These are phyloP conservation scores for Phytophthora pistaciae DNA, from an alignment of 352 stramenopile species.

Conservation along the genomic window DNA sequence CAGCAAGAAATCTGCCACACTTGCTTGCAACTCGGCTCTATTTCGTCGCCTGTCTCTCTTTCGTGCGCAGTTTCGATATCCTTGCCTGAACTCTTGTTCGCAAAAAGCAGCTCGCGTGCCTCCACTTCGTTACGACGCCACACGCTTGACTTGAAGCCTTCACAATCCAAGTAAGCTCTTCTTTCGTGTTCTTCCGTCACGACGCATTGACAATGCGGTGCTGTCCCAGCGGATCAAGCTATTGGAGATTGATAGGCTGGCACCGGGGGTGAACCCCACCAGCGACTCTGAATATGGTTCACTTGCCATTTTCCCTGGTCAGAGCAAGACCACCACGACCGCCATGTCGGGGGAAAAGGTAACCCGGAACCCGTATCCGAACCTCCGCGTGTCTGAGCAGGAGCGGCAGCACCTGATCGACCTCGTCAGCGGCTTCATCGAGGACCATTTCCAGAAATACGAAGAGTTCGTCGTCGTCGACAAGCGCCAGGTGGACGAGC, in stretches of 20 bases:
- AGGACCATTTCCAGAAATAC: conserved; percentile 2
- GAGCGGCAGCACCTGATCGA: conserved; percentile 5
- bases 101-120: conserved; percentile 1
- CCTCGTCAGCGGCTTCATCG: neutral
- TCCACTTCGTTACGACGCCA: neutral
- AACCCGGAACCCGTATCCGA: neutral
- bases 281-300: neutral
- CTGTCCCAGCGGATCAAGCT: neutral
- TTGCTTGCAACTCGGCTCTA: neutral
- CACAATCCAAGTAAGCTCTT: neutral
- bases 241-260: neutral
- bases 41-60: neutral
- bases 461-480: conserved; percentile 2
- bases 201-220: neutral
- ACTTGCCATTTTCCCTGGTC: neutral
- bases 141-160: neutral
- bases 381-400: neutral
- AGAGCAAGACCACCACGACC: neutral
- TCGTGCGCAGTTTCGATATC: neutral
- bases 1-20: too few relatives aligned
- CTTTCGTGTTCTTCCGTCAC: neutral
- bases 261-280: neutral
- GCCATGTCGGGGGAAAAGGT: neutral
- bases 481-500: neutral
- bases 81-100: neutral